Evolutionary conservation across 345 rosid genomes (phyloP).

Genomic region (Eucalyptus dawsonii): DNA sequence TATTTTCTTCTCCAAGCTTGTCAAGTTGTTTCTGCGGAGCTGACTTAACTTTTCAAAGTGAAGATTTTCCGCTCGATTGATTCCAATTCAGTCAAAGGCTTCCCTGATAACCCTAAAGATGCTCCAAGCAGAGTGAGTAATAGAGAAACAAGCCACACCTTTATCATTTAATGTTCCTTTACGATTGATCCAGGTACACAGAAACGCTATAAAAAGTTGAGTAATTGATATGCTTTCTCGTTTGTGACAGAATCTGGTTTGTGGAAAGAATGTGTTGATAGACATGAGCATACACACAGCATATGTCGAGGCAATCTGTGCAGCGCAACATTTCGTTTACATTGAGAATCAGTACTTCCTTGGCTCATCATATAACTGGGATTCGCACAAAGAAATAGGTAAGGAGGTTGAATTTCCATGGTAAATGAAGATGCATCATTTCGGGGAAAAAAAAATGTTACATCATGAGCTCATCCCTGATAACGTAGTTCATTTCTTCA

Average conservation of each 20-base stretch:
- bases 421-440: background rate
- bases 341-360: slow-evolving; percentile 92
- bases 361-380: slow-evolving; percentile 91
- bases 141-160: background rate
- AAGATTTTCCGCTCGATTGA: slow-evolving; percentile 91
- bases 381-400: slow-evolving; percentile 61
- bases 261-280: slow-evolving; percentile 83
- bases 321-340: slow-evolving; percentile 82
- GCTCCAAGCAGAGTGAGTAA: slow-evolving; percentile 53
- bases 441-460: background rate
- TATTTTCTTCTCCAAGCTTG: background rate
- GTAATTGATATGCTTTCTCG: background rate
- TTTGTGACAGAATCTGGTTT: slow-evolving; percentile 49
- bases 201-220: background rate
- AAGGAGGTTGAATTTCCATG: background rate
- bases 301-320: slow-evolving; percentile 72
- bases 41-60: background rate
- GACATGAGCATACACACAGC: slow-evolving; percentile 91
- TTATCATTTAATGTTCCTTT: background rate
- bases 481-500: background rate
- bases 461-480: background rate
- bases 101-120: slow-evolving; percentile 69
- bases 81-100: slow-evolving; percentile 82
- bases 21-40: background rate
- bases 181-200: background rate